A percentile compares a stretch with the other conserved stretches of the same genome.
phyloP scores from a whole-genome alignment of 2,329 filamentous ascomycete genomes.

The Aspergillus aculeatinus region DNA sequence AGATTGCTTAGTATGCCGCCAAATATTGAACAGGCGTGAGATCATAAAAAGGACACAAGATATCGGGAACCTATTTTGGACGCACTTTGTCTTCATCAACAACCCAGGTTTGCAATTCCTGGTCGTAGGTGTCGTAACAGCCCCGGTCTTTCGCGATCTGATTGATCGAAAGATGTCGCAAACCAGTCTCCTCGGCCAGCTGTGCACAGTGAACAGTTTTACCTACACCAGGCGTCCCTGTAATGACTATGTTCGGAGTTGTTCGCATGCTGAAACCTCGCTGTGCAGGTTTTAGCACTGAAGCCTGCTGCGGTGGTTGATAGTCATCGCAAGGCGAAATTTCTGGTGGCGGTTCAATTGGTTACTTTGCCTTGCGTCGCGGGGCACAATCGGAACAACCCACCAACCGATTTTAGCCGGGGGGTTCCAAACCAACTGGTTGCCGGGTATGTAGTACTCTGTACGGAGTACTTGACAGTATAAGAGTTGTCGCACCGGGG shows the following conservation, averaged over 20 bases:
- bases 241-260: constrained; percentile 85
- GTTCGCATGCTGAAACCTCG: constrained; percentile 33
- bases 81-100: constrained; percentile 93
- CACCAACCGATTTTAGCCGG: background rate
- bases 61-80: constrained; percentile 2
- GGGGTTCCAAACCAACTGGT: background rate
- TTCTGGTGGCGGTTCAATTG: constrained; percentile 21
- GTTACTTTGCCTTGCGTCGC: background rate
- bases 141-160: constrained; percentile 83
- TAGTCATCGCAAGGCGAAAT: constrained; percentile 8
- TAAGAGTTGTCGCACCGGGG: too few relatives aligned
- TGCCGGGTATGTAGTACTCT: too few relatives aligned
- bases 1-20: background rate
- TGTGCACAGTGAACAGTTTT: constrained; percentile 91
- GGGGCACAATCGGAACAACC: background rate
- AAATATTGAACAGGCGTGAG: background rate
- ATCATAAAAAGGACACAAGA: background rate
- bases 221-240: constrained; percentile 91
- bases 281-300: background rate
- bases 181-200: constrained; percentile 70
- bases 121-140: constrained; percentile 85
- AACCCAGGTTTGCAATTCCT: constrained; percentile 82
- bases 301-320: background rate
- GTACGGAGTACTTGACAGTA: too few relatives aligned
- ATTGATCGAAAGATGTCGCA: constrained; percentile 85